Percentiles rank a stretch among this genome's conserved stretches.
These are phyloP conservation scores for Phyllostachys edulis DNA, from an alignment of 176 grass and related monocot species.

Conservation along the genomic window DNA sequence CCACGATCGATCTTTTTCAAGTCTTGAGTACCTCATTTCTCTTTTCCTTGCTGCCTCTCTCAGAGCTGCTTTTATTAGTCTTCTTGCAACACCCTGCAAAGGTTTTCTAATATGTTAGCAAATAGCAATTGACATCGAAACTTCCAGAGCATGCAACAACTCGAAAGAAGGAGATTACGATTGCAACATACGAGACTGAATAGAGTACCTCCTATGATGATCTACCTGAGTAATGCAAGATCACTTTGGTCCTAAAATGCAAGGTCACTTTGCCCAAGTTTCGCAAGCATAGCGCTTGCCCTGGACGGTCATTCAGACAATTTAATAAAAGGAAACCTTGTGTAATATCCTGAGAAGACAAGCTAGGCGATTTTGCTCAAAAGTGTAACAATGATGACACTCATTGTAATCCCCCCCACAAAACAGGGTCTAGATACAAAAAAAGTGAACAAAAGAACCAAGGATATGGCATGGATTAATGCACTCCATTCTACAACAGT, in stretches of 20 bases:
- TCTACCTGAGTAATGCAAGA: too few relatives aligned
- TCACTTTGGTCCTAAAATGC: too few relatives aligned
- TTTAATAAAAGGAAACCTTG: not conserved
- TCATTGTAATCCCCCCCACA: not conserved
- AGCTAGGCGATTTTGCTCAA: not conserved
- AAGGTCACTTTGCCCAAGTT: too few relatives aligned
- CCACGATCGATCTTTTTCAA: conserved; percentile 39
- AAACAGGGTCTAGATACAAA: not conserved
- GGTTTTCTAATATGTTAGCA: conserved; percentile 10
- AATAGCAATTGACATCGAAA: not conserved
- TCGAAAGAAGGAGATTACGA: not conserved
- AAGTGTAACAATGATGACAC: not conserved
- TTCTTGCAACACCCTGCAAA: conserved; percentile 45
- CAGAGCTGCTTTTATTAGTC: conserved; percentile 40
- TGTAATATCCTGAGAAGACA: not conserved
- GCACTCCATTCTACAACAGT: not conserved
- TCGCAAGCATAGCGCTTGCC: not conserved
- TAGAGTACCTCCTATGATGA: not conserved
- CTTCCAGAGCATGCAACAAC: not conserved
- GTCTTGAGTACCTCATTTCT: conserved; percentile 44
- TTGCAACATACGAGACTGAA: not conserved
- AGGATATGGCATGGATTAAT: not conserved
- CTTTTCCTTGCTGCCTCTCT: conserved; percentile 42
- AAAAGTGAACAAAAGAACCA: not conserved
- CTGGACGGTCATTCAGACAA: not conserved